Conservation (phyloP, 1,139 yeast species). For the Yamadazyma kanchanaburiensis region DNA sequence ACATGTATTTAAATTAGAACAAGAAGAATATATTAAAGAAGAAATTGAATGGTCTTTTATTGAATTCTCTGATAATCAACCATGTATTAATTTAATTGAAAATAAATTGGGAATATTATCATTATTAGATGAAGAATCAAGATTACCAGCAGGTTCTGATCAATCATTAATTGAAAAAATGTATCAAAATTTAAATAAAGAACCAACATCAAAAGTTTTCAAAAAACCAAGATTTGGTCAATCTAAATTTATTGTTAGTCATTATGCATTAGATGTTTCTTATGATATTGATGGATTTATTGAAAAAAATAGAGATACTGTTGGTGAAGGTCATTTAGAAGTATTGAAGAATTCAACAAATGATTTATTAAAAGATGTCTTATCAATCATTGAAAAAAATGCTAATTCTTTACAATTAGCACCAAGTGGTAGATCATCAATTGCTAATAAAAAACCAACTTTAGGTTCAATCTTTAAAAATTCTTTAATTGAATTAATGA, state of each 20-base stretch:
- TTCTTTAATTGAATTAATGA: constrained; percentile 90
- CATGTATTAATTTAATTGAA: constrained; percentile 92
- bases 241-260: constrained; percentile 84
- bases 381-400: constrained; percentile 62
- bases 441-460: constrained; percentile 78
- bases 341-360: constrained; percentile 71
- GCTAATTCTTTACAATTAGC: constrained; percentile 53
- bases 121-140: constrained; percentile 89
- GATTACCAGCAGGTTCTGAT: constrained; percentile 92
- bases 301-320: constrained; percentile 96
- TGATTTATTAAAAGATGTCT: constrained; percentile 45
- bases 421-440: constrained; percentile 26
- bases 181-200: constrained; percentile 79
- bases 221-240: constrained; percentile 94
- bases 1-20: constrained; percentile 95
- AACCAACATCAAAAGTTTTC: constrained; percentile 76
- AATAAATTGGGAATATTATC: constrained; percentile 84
- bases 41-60: constrained; percentile 97
- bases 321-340: constrained; percentile 91
- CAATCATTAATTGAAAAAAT: constrained; percentile 90
- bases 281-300: constrained; percentile 94
- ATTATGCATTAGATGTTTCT: constrained; percentile 91
- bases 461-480: constrained; percentile 92
- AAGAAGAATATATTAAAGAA: constrained; percentile 89
- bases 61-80: constrained; percentile 95